Base-by-base conservation (phyloP, 768 basidiomycete genomes). In the Mycena galopus region DNA sequence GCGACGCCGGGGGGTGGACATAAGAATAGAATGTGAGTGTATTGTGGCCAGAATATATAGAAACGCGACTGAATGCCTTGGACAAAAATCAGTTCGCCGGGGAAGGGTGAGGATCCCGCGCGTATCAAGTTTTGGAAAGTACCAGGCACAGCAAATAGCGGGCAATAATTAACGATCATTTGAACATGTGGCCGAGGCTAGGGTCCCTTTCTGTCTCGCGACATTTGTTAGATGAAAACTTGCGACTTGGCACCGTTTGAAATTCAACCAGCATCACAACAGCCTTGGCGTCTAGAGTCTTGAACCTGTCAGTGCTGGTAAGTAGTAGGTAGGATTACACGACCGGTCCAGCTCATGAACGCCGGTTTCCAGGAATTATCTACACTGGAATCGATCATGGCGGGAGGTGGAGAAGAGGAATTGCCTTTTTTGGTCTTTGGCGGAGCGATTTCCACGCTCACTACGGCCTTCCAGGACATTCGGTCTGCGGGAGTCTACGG, bases 21-120 rank as follows among this genome's bases (percentile, higher is more conserved):
- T 42, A 25, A 42, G 11, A 42, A 67, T 64, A 68, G 67, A 59
- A 56, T 10, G 60, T 51, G 6, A 39, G 39, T 16, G 23, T 64
- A 62, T 68, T 50, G n/a, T 29, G 56, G 1, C 8, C 23, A 27
- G n/a, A 47, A 64, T 53, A 72, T 72, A 67, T 57, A 63, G 25
- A 50, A 12, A 10, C 17, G 42, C 39, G 55, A 32, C 29, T n/a
- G 4, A 9, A 56, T 16, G 60, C 61, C 55, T n/a, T 23, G 32
- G 51, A 42, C 10, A 23, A 55, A 7, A 44, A 65, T 9, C 25
- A 51, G 35, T 33, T 59, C 50, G 58, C 61, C 68, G 39, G 62
- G n/a, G 61, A 35, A 59, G 23, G 42, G 25, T 23, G 42, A 56
- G 39, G 27, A 12, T 25, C 23, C 58, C 14, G 23, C 37, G 37